Conservation (phyloP, 2,329 filamentous ascomycete genomes). For the Penicillium sp. region DNA sequence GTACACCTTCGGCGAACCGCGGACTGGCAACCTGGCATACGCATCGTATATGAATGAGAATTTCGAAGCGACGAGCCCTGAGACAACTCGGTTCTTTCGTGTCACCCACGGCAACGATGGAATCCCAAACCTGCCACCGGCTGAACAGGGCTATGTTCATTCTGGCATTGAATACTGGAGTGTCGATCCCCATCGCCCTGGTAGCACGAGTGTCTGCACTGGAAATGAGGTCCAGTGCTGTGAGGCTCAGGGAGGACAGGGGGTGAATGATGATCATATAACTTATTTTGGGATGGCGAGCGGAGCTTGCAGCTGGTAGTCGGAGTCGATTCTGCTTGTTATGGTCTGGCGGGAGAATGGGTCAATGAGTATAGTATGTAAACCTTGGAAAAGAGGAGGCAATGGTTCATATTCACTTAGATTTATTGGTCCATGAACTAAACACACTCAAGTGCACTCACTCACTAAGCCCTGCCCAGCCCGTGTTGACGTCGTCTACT, state of each 20-base stretch:
- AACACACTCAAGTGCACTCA: too few species aligned
- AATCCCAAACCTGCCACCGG: background rate
- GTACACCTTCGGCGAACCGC: background rate
- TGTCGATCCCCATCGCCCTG: background rate
- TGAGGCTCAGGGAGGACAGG: background rate
- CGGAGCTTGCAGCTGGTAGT: background rate
- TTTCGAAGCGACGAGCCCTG: background rate
- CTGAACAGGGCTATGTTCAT: background rate
- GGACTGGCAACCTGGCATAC: background rate
- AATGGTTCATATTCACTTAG: background rate
- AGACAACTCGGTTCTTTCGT: background rate
- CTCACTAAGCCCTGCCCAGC: too few species aligned
- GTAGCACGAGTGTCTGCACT: background rate
- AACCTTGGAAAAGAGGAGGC: background rate
- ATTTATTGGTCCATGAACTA: background rate
- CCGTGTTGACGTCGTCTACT: too few species aligned
- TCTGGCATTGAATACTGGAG: background rate
- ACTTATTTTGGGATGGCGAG: background rate
- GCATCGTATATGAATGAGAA: background rate
- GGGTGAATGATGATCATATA: background rate
- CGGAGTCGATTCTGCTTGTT: background rate
- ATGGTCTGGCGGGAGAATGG: background rate
- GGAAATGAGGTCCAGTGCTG: background rate
- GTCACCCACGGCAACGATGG: background rate
- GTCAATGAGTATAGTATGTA: background rate